Evolutionary conservation across 140 eudicot genomes (phyloP).

Genomic region (Artemisia princeps): DNA sequence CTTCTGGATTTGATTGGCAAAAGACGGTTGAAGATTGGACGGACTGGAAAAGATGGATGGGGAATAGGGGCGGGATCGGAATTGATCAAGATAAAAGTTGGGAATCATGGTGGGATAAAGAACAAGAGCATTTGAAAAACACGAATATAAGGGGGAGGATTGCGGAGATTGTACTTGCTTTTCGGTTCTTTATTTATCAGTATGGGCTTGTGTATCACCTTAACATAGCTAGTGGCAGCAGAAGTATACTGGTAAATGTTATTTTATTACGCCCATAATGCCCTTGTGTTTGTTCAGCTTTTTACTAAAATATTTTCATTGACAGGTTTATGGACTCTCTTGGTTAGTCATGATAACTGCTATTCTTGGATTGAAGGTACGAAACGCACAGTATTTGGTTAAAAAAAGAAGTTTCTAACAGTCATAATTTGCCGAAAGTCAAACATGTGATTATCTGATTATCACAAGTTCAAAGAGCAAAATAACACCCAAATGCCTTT

Average conservation of each 20-base stretch:
- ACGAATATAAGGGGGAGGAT: conserved; percentile 72
- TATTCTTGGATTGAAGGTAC: conserved; percentile 83
- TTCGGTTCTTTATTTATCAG: conserved; percentile 82
- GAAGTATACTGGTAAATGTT: conserved; percentile 51
- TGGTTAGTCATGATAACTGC: conserved; percentile 82
- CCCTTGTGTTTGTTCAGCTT: not conserved
- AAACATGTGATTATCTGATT: no score
- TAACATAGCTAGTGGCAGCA: conserved; percentile 66
- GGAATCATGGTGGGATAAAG: conserved; percentile 98
- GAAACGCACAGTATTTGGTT: not conserved
- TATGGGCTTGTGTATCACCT: conserved; percentile 96
- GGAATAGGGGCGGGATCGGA: conserved; percentile 91
- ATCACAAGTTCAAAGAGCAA: no score
- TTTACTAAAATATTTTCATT: not conserved
- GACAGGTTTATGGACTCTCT: conserved; percentile 86
- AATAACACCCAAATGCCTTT: no score
- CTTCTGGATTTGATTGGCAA: conserved; percentile 99
- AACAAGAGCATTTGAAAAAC: conserved; percentile 73
- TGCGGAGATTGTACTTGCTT: conserved; percentile 65
- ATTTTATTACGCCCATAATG: not conserved
- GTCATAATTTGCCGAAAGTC: no score
- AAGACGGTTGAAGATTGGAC: conserved; percentile 98
- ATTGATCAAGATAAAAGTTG: conserved; percentile 84
- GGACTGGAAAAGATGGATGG: conserved; percentile 99
- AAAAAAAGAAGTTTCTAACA: no score